phyloP scores from a whole-genome alignment of 2,329 filamentous ascomycete species.

The Coniella vitis region DNA sequence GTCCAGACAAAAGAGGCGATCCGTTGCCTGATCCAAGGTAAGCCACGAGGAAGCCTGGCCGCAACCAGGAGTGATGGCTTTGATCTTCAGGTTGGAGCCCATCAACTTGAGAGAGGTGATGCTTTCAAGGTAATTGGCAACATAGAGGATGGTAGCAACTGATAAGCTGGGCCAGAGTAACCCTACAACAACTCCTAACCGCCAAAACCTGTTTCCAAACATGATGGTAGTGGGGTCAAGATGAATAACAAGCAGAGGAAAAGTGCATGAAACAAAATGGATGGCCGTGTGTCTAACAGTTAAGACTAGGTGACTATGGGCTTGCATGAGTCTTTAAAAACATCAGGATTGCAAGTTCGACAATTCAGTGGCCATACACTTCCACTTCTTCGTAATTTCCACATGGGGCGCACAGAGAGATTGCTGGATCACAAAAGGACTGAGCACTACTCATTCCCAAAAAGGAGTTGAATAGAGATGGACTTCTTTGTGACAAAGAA shows the following conservation, averaged over 20 bases:
- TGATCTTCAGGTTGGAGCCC: slow-evolving; percentile 31
- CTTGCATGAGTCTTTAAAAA: too few relatives aligned
- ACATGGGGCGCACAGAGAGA: too few relatives aligned
- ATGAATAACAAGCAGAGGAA: too few relatives aligned
- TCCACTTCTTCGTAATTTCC: too few relatives aligned
- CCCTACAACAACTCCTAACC: slow-evolving; percentile 15
- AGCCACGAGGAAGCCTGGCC: slow-evolving; percentile 54
- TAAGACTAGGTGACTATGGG: too few relatives aligned
- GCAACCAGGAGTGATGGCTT: slow-evolving; percentile 40
- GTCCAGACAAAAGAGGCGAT: slow-evolving; percentile 52
- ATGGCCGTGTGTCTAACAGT: too few relatives aligned
- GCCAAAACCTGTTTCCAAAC: slow-evolving; percentile 13
- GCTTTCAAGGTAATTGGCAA: slow-evolving; percentile 41
- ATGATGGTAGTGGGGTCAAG: slow-evolving; percentile 6
- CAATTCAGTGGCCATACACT: too few relatives aligned
- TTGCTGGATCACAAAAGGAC: neutral
- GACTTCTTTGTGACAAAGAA: neutral
- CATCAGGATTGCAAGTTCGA: too few relatives aligned
- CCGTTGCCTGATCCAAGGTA: slow-evolving; percentile 43
- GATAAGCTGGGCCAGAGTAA: slow-evolving; percentile 24
- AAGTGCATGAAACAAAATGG: too few relatives aligned
- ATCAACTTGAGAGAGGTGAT: slow-evolving; percentile 42
- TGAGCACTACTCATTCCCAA: neutral
- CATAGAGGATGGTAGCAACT: slow-evolving; percentile 37
- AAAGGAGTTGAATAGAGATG: neutral